phyloP scores from a whole-genome alignment of 1,284 basidiomycete genomes.

The Marasmius sp. region DNA sequence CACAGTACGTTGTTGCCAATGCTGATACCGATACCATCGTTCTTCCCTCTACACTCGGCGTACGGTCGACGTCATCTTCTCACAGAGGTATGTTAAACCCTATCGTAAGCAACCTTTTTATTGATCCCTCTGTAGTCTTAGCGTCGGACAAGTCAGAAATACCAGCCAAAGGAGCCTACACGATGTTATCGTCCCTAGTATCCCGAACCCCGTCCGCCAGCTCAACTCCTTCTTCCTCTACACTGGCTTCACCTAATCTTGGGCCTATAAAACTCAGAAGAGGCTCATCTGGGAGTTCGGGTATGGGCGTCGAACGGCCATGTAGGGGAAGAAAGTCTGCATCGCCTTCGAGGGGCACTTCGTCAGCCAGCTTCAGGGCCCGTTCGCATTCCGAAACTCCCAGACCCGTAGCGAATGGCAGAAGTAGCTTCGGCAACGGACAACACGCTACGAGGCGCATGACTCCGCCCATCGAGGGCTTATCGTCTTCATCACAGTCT shows the following conservation, averaged over 20 bases:
- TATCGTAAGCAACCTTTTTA: not conserved
- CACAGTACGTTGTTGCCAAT: conserved; percentile 65
- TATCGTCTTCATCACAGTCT: conserved; percentile 14
- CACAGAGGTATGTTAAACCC: conserved; percentile 20
- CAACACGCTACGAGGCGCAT: not conserved
- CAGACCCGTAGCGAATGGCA: not conserved
- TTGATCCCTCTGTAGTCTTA: not conserved
- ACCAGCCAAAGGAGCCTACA: conserved; percentile 50
- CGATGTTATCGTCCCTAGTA: conserved; percentile 56
- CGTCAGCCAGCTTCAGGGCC: not conserved
- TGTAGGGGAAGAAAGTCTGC: not conserved
- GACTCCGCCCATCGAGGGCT: conserved; percentile 9
- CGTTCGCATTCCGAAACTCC: not conserved
- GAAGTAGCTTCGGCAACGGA: not conserved
- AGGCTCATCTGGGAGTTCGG: not conserved
- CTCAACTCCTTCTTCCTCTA: conserved; percentile 28
- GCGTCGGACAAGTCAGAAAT: conserved; percentile 29
- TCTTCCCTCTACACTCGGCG: conserved; percentile 70
- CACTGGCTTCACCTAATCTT: conserved; percentile 8
- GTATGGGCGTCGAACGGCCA: not conserved
- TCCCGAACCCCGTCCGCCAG: conserved; percentile 28
- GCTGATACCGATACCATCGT: conserved; percentile 50
- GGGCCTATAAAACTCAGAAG: not conserved
- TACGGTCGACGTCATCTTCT: conserved; percentile 32
- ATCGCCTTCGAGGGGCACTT: not conserved